These are phyloP conservation scores for Podospora bellae-mahoneyi DNA, from an alignment of 495 filamentous ascomycete genomes.

Conservation along the genomic window DNA sequence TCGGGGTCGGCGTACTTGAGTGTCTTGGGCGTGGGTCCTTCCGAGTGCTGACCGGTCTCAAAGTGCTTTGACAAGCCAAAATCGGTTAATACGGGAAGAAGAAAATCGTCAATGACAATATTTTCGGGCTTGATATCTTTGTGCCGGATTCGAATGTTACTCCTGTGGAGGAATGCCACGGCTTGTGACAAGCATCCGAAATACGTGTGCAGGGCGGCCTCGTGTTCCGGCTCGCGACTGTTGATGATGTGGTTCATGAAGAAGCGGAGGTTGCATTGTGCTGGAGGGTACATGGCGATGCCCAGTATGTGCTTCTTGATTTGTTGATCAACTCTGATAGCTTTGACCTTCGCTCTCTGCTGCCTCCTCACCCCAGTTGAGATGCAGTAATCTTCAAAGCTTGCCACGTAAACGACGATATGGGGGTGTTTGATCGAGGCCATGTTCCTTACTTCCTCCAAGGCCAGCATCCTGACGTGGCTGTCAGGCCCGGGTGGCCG, in stretches of 20 bases:
- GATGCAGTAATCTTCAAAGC: conserved; percentile 36
- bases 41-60: conserved; percentile 34
- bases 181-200: conserved; percentile 40
- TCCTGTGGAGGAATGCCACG: conserved; percentile 39
- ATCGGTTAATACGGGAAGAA: conserved; percentile 39
- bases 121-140: conserved; percentile 50
- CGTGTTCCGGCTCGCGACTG: conserved; percentile 17
- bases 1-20: conserved; percentile 48
- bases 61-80: conserved; percentile 46
- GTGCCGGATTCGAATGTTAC: conserved; percentile 36
- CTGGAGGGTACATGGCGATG: conserved; percentile 38
- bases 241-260: conserved; percentile 30
- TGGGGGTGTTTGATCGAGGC: conserved; percentile 30
- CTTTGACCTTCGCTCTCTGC: conserved; percentile 9
- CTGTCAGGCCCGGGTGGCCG: conserved; percentile 31
- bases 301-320: conserved; percentile 34
- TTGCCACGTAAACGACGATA: conserved; percentile 36
- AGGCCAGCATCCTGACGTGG: conserved; percentile 25
- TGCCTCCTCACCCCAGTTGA: conserved; percentile 16
- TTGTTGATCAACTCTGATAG: conserved; percentile 20
- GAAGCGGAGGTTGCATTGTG: conserved; percentile 28
- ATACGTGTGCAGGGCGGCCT: conserved; percentile 29
- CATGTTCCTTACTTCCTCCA: conserved; percentile 34
- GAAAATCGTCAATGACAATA: conserved; percentile 40
- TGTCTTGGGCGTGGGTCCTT: conserved; percentile 35